Evolutionary conservation across 1,284 basidiomycete genomes (phyloP).

Genomic region (Microbotryum scabiosae): DNA sequence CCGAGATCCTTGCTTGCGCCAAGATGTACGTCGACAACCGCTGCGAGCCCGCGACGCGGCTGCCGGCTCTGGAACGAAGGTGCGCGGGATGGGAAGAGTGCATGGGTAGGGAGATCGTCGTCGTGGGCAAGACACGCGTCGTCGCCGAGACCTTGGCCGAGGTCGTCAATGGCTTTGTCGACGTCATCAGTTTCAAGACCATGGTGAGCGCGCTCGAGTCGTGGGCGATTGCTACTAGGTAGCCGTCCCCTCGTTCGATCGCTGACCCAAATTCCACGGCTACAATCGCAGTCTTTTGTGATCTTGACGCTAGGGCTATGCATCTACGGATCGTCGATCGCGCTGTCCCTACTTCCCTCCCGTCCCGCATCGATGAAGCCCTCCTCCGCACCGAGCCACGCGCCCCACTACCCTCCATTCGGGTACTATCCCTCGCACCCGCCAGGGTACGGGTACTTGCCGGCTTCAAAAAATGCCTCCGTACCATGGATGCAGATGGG

Average conservation of each 20-base stretch:
- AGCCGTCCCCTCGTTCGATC: background rate
- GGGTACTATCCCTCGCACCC: too few relatives aligned
- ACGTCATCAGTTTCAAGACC: conserved; percentile 94
- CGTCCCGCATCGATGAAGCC: background rate
- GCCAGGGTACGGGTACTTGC: too few relatives aligned
- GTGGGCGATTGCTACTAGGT: background rate
- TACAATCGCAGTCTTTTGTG: conserved; percentile 18
- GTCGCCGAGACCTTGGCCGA: conserved; percentile 92
- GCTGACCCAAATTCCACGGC: background rate
- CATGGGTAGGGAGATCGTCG: conserved; percentile 50
- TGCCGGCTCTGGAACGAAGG: conserved; percentile 74
- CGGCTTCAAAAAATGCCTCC: too few relatives aligned
- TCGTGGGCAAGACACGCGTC: conserved; percentile 78
- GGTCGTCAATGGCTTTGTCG: conserved; percentile 91
- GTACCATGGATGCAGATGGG: too few relatives aligned
- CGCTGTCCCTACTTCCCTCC: conserved; percentile 21
- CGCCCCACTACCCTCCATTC: too few relatives aligned
- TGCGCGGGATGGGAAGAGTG: conserved; percentile 89
- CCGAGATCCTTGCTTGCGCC: conserved; percentile 78
- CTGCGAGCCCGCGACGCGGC: conserved; percentile 56
- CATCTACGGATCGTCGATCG: conserved; percentile 28
- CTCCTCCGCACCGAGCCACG: too few relatives aligned
- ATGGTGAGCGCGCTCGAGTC: conserved; percentile 52
- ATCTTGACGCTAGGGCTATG: conserved; percentile 19
- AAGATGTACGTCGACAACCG: conserved; percentile 69